These are phyloP conservation scores for Penicillium sp. DNA, from an alignment of 2,329 filamentous ascomycete genomes.

Conservation along the genomic window DNA sequence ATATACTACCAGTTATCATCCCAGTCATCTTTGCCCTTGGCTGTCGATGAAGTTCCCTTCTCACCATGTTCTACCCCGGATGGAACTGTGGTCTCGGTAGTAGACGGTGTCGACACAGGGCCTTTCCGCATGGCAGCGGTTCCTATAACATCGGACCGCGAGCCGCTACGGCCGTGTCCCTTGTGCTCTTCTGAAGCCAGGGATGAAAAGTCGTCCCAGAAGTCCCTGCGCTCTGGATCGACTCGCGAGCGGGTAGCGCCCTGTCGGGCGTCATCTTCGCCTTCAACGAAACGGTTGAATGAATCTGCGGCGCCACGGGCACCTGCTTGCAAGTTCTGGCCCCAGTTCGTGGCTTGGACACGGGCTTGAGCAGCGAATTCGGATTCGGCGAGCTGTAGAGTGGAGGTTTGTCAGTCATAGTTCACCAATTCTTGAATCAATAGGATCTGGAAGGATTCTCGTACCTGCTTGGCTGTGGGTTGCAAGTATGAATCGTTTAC, in stretches of 20 bases:
- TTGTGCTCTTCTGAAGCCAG: slow-evolving; percentile 43
- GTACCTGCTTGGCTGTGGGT: slow-evolving; percentile 80
- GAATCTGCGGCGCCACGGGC: slow-evolving; percentile 70
- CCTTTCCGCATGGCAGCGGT: slow-evolving; percentile 59
- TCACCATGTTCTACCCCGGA: slow-evolving; percentile 18
- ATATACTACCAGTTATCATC: slow-evolving; percentile 46
- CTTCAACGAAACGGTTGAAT: slow-evolving; percentile 84
- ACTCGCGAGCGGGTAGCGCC: slow-evolving; percentile 40
- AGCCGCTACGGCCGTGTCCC: slow-evolving; percentile 26
- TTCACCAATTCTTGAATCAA: neutral
- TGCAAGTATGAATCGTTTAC: slow-evolving; percentile 90
- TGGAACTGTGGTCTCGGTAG: slow-evolving; percentile 19
- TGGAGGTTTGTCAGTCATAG: slow-evolving; percentile 1
- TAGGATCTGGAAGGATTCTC: slow-evolving; percentile 16
- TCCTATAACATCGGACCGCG: slow-evolving; percentile 50
- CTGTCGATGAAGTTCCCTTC: slow-evolving; percentile 15
- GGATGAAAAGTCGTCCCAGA: slow-evolving; percentile 86
- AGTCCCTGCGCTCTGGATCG: slow-evolving; percentile 68
- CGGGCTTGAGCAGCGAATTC: slow-evolving; percentile 69
- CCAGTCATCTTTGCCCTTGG: slow-evolving; percentile 54
- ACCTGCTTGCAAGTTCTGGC: slow-evolving; percentile 58
- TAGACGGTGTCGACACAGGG: slow-evolving; percentile 12
- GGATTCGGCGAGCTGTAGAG: slow-evolving; percentile 64
- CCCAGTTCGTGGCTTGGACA: slow-evolving; percentile 49
- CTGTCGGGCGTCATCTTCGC: slow-evolving; percentile 45